Base-by-base conservation (phyloP, 2,329 filamentous ascomycete genomes). In the Sclerotinia minor region DNA sequence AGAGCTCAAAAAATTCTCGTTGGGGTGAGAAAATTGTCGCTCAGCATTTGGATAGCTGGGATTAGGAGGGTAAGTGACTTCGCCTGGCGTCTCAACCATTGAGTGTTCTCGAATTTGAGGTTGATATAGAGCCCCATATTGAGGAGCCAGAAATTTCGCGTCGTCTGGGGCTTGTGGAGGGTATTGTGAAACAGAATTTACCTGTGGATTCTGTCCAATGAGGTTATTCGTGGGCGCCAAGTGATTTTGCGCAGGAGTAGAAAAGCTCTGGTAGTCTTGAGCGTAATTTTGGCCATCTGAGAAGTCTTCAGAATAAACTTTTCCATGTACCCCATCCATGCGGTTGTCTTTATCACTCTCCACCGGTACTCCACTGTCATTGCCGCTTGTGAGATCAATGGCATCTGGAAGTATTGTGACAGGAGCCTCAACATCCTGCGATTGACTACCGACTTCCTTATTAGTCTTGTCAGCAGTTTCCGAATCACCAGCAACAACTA, bases 391-490 rank as follows among this genome's bases (percentile, higher is more conserved):
- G 19, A 54, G 52, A 9, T 54, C 52, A 54, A 54, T 54, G 15
- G 5, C 9, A 15, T 1, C 24, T 17, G n/a, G 5, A 6, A 52
- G 2, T 15, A 17, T 6, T 24, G 49, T 15, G 15, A 24, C n/a
- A 26, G 24, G 24, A 11, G n/a, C 15, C 24, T 11, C 4, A 7
- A 7, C 24, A 52, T 52, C n/a, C 11, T 50, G 49, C 6, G 44
- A 9, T 47, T 19, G 44, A 21, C 19, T 8, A 47, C 21, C 21
- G 44, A 21, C 17, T 21, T 7, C 2, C 11, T 52, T n/a, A 26
- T 26, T 26, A 0, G 9, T 35, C 0, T 35, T 4, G 1, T 55
- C 21, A 15, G 6, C 29, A 0, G 29, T 4, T 0, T n/a, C 5
- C 0, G 2, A 21, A 21, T 38, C 29, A 2, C n/a, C 53, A 1